phyloP scores from a whole-genome alignment of 2,329 filamentous ascomycete species.

The Clonostachys rhizophaga region DNA sequence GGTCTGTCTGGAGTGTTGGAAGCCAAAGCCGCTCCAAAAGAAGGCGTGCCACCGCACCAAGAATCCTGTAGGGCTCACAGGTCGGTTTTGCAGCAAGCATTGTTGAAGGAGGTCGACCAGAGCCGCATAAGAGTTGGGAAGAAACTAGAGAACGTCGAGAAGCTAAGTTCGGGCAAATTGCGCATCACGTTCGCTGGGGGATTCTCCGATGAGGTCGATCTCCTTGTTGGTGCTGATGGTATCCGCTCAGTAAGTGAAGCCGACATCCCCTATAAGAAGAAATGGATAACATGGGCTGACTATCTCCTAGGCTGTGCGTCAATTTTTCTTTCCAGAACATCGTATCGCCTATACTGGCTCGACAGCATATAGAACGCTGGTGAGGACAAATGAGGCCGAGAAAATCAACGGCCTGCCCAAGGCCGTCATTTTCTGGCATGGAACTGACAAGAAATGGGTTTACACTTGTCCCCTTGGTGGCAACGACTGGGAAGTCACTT shows the following conservation, averaged over 20 bases:
- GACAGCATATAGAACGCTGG: slow-evolving; percentile 23
- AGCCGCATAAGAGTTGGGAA: slow-evolving; percentile 38
- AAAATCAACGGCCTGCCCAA: slow-evolving; percentile 20
- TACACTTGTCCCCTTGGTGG: slow-evolving; percentile 24
- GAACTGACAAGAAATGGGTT: slow-evolving; percentile 18
- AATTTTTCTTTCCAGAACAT: slow-evolving; percentile 33
- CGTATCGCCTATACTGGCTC: slow-evolving; percentile 35
- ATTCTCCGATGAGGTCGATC: slow-evolving; percentile 27
- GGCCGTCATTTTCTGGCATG: slow-evolving; percentile 22
- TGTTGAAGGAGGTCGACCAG: slow-evolving; percentile 37
- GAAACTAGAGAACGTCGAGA: slow-evolving; percentile 29
- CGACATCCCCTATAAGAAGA: not conserved
- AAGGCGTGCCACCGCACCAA: slow-evolving; percentile 13
- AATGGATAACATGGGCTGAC: not conserved
- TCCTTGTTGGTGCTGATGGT: slow-evolving; percentile 47
- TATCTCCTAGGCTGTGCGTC: slow-evolving; percentile 26
- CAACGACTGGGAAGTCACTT: slow-evolving; percentile 25
- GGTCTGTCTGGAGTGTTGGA: slow-evolving; percentile 21
- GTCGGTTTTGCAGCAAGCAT: slow-evolving; percentile 38
- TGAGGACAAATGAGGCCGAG: slow-evolving; percentile 12
- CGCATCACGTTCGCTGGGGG: slow-evolving; percentile 40
- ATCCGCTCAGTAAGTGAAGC: slow-evolving; percentile 35
- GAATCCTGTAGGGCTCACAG: slow-evolving; percentile 19
- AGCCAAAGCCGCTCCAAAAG: slow-evolving; percentile 10
- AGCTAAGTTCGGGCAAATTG: slow-evolving; percentile 27